Base-by-base conservation (phyloP, 1,139 yeast genomes). In the Yamadazyma aaseri region DNA sequence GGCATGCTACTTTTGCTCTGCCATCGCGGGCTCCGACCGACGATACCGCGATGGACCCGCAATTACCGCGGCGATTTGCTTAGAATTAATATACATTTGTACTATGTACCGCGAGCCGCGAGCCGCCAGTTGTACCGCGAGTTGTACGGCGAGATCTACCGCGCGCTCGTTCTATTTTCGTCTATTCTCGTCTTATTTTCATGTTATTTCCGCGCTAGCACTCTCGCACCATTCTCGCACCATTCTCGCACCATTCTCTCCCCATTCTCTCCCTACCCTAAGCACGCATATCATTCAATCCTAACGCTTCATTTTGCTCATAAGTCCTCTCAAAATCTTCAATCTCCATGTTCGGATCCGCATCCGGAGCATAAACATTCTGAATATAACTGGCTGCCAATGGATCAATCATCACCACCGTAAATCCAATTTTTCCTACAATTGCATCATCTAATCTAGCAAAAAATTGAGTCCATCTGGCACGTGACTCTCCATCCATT, bases 351-450 rank as follows among this genome's bases (percentile, higher is more conserved):
- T 90, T 87, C 46, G 99, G 99, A 65, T 94, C 98, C 28, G 77
- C 77, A 60, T 94, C 99, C 15, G 99, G 99, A 22, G 99, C 99
- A 55, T 89, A 94, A 8, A 90, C 95, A 56, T 94, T 94, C 64
- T 94, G 99, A 46, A 94, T 84, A 55, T 94, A 94, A 0, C 97
- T 87, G 5, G 95, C 81, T 15, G 97, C 96, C 54, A 92, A 65
- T 6, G 99, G 98, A 62, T 94, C 99, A 45, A 79, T 87, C 95
- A 94, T 84, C 25, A 76, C 58, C 27, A 94, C 74, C 3, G 97
- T 90, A 62, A 94, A 90, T 32, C 84, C 82, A 36, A 79, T 70
- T 45, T 85, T 79, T 31, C 97, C 98, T 29, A 75, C 86, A 34
- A 81, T 68, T n/a, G 97, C 98, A 36, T 78, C 77, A 46, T 85